These are phyloP conservation scores for Penicillium simplicissimum DNA, from an alignment of 495 filamentous ascomycete genomes.

Conservation along the genomic window DNA sequence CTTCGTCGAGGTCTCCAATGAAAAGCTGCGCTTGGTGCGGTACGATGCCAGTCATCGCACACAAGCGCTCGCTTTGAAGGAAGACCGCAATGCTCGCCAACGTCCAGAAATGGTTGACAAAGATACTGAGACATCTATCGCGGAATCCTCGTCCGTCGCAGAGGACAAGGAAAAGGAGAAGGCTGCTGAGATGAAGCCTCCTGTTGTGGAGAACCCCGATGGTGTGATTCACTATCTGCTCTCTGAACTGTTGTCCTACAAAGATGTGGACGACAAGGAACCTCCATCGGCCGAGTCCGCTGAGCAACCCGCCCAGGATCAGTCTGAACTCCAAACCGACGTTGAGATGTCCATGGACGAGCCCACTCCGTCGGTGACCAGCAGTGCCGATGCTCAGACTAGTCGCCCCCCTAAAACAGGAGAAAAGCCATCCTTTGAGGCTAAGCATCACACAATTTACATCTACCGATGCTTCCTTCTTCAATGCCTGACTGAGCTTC, in stretches of 20 bases:
- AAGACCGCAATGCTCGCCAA: slow-evolving; percentile 37
- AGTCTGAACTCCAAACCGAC: slow-evolving; percentile 47
- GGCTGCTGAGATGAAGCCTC: slow-evolving; percentile 71
- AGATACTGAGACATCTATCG: slow-evolving; percentile 30
- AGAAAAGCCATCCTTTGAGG: slow-evolving; percentile 79
- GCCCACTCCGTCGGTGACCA: slow-evolving; percentile 40
- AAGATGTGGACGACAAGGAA: slow-evolving; percentile 85
- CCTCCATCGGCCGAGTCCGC: slow-evolving; percentile 40
- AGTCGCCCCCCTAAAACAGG: slow-evolving; percentile 55
- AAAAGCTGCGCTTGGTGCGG: slow-evolving; percentile 69
- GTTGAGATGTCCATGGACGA: slow-evolving; percentile 51
- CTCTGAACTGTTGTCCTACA: slow-evolving; percentile 89
- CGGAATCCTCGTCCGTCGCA: slow-evolving; percentile 33
- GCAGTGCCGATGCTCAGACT: slow-evolving; percentile 29
- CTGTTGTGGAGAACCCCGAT: slow-evolving; percentile 88
- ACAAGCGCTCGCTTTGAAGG: slow-evolving; percentile 60
- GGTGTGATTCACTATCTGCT: slow-evolving; percentile 95
- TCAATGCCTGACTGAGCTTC: slow-evolving; percentile 87
- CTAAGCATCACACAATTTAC: slow-evolving; percentile 92
- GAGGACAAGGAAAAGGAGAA: slow-evolving; percentile 60
- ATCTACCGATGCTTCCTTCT: slow-evolving; percentile 95
- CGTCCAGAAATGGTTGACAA: slow-evolving; percentile 32
- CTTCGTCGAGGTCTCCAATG: slow-evolving; percentile 89
- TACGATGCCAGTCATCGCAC: slow-evolving; percentile 61
- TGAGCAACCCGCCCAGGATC: slow-evolving; percentile 43